Percentiles rank a stretch among this genome's conserved stretches.
phyloP scores from a whole-genome alignment of 2,329 filamentous ascomycete species.

The Aspergillus tanneri region DNA sequence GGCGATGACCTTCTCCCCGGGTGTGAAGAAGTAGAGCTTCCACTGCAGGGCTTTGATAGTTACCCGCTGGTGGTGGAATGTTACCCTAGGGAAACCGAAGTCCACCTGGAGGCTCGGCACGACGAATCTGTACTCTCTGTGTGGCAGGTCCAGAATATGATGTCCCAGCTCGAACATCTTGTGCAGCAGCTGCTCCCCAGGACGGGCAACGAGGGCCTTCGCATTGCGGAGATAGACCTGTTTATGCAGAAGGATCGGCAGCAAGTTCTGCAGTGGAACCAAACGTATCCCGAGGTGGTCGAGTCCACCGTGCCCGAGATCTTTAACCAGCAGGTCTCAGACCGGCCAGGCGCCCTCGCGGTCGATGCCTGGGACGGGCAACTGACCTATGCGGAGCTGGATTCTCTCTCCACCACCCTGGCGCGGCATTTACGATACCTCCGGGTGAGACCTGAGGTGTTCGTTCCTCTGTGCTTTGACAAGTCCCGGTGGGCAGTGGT shows the following conservation, averaged over 20 bases:
- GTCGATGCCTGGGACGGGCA: not conserved
- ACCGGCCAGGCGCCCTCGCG: not conserved
- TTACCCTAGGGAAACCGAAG: constrained; percentile 52
- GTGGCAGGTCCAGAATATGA: constrained; percentile 4
- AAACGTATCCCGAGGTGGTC: too few relatives aligned
- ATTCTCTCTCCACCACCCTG: not conserved
- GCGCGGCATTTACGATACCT: not conserved
- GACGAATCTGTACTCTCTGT: constrained; percentile 49
- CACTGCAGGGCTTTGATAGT: constrained; percentile 49
- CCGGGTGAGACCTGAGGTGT: constrained; percentile 21
- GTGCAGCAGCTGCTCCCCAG: not conserved
- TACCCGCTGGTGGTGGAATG: constrained; percentile 63
- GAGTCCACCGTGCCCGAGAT: too few relatives aligned
- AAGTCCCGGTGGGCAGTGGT: constrained; percentile 9
- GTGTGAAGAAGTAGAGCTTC: constrained; percentile 2
- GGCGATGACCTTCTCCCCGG: constrained; percentile 39
- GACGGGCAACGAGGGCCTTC: not conserved
- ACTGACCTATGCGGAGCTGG: constrained; percentile 1
- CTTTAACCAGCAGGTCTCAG: too few relatives aligned
- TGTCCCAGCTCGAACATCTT: constrained; percentile 3
- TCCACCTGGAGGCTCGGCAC: constrained; percentile 54
- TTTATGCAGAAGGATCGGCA: too few relatives aligned
- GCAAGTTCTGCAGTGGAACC: too few relatives aligned
- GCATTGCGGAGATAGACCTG: constrained; percentile 3
- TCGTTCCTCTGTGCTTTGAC: constrained; percentile 9